Percentiles rank a stretch among this genome's conserved stretches.
Evolutionary conservation across 495 filamentous ascomycete species (phyloP).

Genomic region (Aspergillus baeticus): DNA sequence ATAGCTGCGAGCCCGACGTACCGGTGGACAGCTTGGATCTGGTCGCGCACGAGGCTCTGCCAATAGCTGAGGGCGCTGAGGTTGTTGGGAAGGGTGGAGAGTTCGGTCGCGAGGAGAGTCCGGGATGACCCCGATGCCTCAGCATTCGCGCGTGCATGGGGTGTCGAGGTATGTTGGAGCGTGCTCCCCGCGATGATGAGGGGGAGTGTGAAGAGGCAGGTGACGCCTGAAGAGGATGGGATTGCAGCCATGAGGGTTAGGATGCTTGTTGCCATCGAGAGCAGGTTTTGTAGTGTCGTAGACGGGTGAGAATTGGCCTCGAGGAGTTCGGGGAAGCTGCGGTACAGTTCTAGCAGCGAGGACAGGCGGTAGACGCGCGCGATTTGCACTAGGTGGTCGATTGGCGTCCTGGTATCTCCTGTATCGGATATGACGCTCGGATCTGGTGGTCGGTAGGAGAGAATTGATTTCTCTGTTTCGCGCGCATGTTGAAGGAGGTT

Average conservation of each 20-base stretch:
- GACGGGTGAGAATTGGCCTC: background rate
- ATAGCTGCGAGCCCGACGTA: background rate
- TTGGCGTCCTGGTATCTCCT: background rate
- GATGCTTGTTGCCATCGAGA: background rate
- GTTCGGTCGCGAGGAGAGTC: too few relatives aligned
- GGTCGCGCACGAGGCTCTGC: background rate
- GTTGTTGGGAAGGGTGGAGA: too few relatives aligned
- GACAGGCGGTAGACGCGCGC: background rate
- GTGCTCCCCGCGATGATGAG: slow-evolving; percentile 1
- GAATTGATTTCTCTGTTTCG: background rate
- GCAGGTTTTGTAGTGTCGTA: background rate
- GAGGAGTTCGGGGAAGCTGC: background rate
- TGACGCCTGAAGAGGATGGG: background rate
- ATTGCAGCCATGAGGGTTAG: background rate
- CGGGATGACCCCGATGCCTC: background rate
- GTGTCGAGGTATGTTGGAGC: background rate
- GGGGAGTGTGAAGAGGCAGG: background rate
- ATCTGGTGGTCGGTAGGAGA: background rate
- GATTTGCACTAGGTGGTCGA: background rate
- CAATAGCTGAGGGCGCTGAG: too few relatives aligned
- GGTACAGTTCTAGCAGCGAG: background rate
- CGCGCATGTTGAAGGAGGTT: background rate
- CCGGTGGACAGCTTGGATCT: background rate
- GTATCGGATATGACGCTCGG: background rate
- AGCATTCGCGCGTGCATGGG: too few relatives aligned